These are phyloP conservation scores for Penicillium paneum DNA, from an alignment of 2,329 filamentous ascomycete genomes.

Conservation along the genomic window DNA sequence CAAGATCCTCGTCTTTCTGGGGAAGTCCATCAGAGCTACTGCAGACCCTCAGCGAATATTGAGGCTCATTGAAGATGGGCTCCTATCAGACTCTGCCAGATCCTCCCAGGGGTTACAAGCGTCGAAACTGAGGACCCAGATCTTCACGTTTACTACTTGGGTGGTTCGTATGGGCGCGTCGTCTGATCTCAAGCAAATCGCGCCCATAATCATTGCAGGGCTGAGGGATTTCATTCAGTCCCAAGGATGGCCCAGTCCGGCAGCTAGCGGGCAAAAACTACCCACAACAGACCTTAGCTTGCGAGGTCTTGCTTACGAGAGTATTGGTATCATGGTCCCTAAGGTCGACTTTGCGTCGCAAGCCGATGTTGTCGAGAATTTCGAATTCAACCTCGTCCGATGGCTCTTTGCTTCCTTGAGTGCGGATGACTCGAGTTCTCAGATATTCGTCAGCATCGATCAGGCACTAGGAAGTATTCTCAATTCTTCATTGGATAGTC, in stretches of 20 bases:
- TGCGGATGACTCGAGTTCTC: slow-evolving; percentile 70
- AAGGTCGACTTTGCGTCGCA: slow-evolving; percentile 40
- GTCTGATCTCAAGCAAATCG: slow-evolving; percentile 62
- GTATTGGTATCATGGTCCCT: slow-evolving; percentile 72
- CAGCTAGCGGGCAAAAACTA: slow-evolving; percentile 50
- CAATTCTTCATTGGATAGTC: slow-evolving; percentile 52
- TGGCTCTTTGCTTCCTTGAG: slow-evolving; percentile 84
- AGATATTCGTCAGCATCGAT: slow-evolving; percentile 82
- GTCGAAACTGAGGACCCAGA: slow-evolving; percentile 72
- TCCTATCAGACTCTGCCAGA: slow-evolving; percentile 47
- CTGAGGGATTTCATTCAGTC: slow-evolving; percentile 71
- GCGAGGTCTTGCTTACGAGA: slow-evolving; percentile 81
- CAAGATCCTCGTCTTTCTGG: slow-evolving; percentile 70
- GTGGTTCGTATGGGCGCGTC: slow-evolving; percentile 69
- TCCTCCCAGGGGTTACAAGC: slow-evolving; percentile 65
- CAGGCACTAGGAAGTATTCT: slow-evolving; percentile 77
- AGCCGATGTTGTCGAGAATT: slow-evolving; percentile 34
- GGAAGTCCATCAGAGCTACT: slow-evolving; percentile 72
- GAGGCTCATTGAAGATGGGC: slow-evolving; percentile 64
- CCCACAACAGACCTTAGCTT: slow-evolving; percentile 62
- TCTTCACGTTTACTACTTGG: slow-evolving; percentile 86
- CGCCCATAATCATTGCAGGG: slow-evolving; percentile 63
- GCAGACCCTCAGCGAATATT: slow-evolving; percentile 66
- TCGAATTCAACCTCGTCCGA: slow-evolving; percentile 55
- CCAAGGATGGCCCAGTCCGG: slow-evolving; percentile 76